Base-by-base conservation (phyloP, 2,329 filamentous ascomycete genomes). In the Emergomyces pasteurianus region DNA sequence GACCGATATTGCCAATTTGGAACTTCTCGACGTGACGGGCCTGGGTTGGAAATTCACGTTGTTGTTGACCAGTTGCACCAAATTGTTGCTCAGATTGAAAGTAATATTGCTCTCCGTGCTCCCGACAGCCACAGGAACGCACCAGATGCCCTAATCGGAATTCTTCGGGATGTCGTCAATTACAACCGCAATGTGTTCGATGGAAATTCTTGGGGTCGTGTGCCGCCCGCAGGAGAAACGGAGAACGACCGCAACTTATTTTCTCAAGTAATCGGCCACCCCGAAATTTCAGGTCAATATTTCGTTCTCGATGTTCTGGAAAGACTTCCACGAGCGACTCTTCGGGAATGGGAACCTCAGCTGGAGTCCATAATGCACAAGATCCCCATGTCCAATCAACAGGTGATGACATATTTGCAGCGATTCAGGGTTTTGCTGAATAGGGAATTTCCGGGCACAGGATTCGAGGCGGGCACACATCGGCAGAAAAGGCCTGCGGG, bases 331-430 rank as follows among this genome's bases (percentile, higher is more conserved):
- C 63, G 69, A 3, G 58, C 64, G 1, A 68, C 71, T 47, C 65
- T 77, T 2, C 64, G 67, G 43, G 68, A 70, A 34, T 72, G 70
- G 58, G 59, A 64, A 18, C 58, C 65, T n/a, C 69, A 66, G 34
- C 65, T 78, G 36, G 65, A 65, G 14, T 65, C 65, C 6, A 68
- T 74, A 14, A 69, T 73, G 18, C 66, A 65, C 63, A 78, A 79
- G 65, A 75, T 81, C 55, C 73, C 79, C 77, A 79, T 65, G 75
- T 81, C 58, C 74, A 80, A 64, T 71, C 75, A 47, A 75, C 77
- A 60, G 69, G 71, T 26, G 18, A 69, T 67, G 58, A 65, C 65
- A 9, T 77, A 73, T 58, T 66, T 75, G 36, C 62, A 72, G 36
- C 71, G 70, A 42, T 65, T 77, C 16, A 67, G 65, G 40, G 61